phyloP scores from a whole-genome alignment of 139 green algal genomes.

The Eudorina sp. region DNA sequence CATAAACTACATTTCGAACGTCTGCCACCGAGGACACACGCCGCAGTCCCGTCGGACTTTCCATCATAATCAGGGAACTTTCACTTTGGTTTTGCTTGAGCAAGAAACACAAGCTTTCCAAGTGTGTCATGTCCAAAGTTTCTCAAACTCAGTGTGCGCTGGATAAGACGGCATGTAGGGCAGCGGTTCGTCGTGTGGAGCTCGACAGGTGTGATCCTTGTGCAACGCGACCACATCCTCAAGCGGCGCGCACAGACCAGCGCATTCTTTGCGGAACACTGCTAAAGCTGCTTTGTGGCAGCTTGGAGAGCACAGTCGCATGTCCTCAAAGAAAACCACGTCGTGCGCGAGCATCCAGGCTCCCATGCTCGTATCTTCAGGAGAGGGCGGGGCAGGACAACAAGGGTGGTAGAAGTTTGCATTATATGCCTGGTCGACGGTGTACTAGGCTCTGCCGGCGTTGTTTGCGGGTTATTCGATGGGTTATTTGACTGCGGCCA shows the following conservation, averaged over 20 bases:
- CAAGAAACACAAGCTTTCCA: no score
- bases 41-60: no score
- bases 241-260: constrained; percentile 48
- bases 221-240: constrained; percentile 38
- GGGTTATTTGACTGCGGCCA: no score
- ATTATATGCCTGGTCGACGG: no score
- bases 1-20: no score
- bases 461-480: no score
- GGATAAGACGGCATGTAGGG: constrained; percentile 61
- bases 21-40: no score
- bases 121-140: constrained; percentile 54
- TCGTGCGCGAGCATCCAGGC: constrained; percentile 65
- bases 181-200: constrained; percentile 9
- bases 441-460: no score
- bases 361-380: constrained; percentile 55
- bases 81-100: no score
- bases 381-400: no score
- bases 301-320: constrained; percentile 56
- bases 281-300: constrained; percentile 50
- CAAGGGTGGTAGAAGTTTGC: no score
- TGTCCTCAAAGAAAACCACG: constrained; percentile 67
- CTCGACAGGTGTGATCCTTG: constrained; percentile 16
- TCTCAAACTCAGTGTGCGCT: constrained; percentile 60
- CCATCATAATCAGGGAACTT: background rate
- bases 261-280: constrained; percentile 8